Evolutionary conservation across 2,329 filamentous ascomycete genomes (phyloP).

Genomic region (Trichoderma koningii): DNA sequence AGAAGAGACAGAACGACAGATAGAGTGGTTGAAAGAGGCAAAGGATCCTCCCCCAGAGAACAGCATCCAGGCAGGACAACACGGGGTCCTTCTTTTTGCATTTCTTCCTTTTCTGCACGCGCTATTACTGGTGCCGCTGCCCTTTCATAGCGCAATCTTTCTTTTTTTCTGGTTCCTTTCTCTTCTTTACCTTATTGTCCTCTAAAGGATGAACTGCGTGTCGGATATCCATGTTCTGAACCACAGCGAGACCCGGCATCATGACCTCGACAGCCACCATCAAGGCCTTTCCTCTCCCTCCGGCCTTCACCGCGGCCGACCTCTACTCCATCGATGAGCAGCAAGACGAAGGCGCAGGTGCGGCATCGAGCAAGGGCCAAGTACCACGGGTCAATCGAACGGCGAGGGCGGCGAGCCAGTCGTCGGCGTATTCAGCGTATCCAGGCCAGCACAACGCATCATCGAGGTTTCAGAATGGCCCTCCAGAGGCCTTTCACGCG

Average conservation of each 20-base stretch:
- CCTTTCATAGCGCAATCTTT: conserved; percentile 5
- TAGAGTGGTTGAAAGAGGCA: conserved; percentile 13
- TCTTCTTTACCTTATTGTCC: background rate
- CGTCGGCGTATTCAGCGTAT: conserved; percentile 38
- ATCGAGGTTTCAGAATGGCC: conserved; percentile 31
- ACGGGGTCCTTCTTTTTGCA: background rate
- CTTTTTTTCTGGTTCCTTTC: too few relatives aligned
- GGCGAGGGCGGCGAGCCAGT: conserved; percentile 29
- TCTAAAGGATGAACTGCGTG: conserved; percentile 9
- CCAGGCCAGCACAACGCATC: conserved; percentile 37
- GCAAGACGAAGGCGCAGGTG: background rate
- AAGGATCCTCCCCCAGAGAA: conserved; percentile 3
- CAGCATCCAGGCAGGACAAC: conserved; percentile 10
- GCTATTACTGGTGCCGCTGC: background rate
- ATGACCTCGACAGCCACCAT: conserved; percentile 26
- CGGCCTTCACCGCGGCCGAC: conserved; percentile 23
- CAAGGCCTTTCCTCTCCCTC: conserved; percentile 22
- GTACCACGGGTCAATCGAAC: conserved; percentile 20
- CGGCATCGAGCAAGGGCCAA: background rate
- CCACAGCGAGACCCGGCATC: conserved; percentile 16
- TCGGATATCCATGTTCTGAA: conserved; percentile 2
- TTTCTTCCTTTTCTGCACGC: conserved; percentile 4
- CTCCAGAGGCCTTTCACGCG: conserved; percentile 32
- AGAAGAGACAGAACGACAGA: background rate
- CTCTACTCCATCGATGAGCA: conserved; percentile 25